Base-by-base conservation (phyloP, 2,329 filamentous ascomycete genomes). In the Ceratocystis variospora region DNA sequence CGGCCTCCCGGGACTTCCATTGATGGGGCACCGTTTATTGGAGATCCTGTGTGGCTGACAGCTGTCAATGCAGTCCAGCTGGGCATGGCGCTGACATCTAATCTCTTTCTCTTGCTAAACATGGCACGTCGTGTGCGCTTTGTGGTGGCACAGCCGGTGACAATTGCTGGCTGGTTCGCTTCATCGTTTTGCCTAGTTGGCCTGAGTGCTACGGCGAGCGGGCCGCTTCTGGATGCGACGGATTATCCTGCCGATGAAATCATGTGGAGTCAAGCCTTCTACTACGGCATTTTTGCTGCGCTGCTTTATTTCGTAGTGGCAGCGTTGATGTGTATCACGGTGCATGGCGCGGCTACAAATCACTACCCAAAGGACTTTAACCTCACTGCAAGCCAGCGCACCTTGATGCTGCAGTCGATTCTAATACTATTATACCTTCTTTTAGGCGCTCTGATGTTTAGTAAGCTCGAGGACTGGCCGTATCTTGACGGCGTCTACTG, bases 381-480 rank as follows among this genome's bases (percentile, higher is more conserved):
- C 70, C 79, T 96, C 28, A 92, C 88, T 0, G 83, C 86, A 64
- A 87, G 87, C 68, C 92, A 96, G 74, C 83, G 92, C 8, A 96
- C 90, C 0, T 78, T 96, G 25, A 96, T 96, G 79, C 76, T 96
- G 33, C 92, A 96, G 75, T 96, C 90, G 1, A 95, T 95, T 75
- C 78, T 88, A 66, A 89, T 95, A 72, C 86, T 96, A 63, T 76
- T 89, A 61, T 96, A 94, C 79, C 78, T 96, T 0, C 84, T 89
- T 0, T 75, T 90, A 1, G 92, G 92, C 0, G 90, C 87, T 0
- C 82, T 86, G 0, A 77, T 96, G 0, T 96, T 94, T 72, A 83
- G 84, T 5, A 78, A 78, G 1, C 80, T 94, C 2, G 87, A 96
- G 68, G 80, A 76, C 2, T 94, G 91, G 86, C 77, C 79, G 22